A percentile compares a stretch with the other conserved stretches of the same genome.
Evolutionary conservation across 768 basidiomycete genomes (phyloP).

Genomic region (Tylopilus balloui): DNA sequence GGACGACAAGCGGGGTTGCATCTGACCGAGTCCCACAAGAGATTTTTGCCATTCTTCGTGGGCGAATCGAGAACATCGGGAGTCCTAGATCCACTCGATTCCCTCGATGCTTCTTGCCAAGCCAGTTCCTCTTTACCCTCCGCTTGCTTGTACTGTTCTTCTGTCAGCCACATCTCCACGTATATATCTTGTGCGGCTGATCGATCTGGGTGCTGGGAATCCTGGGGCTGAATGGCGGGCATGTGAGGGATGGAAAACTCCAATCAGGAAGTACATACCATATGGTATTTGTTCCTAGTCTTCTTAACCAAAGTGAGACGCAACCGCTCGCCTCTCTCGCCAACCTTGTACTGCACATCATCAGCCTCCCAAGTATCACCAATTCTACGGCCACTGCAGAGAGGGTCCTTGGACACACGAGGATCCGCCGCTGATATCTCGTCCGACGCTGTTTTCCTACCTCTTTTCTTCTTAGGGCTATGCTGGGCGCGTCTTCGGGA

Average conservation of each 20-base stretch:
- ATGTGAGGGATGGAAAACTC: constrained; percentile 8
- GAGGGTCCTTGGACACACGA: constrained; percentile 43
- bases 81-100: constrained; percentile 41
- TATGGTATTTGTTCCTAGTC: constrained; percentile 61
- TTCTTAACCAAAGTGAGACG: constrained; percentile 70
- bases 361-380: constrained; percentile 77
- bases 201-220: constrained; percentile 75
- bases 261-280: constrained; percentile 48
- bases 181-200: constrained; percentile 63
- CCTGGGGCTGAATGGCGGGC: constrained; percentile 53
- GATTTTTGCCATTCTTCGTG: constrained; percentile 52
- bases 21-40: constrained; percentile 63
- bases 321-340: constrained; percentile 62
- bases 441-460: constrained; percentile 41
- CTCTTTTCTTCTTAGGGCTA: constrained; percentile 48
- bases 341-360: constrained; percentile 68
- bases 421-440: constrained; percentile 50
- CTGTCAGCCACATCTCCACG: constrained; percentile 76
- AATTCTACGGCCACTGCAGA: constrained; percentile 54
- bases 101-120: constrained; percentile 59
- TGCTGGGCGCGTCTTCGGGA: constrained; percentile 4
- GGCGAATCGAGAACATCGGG: constrained; percentile 38
- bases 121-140: constrained; percentile 57
- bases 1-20: constrained; percentile 40
- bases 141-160: constrained; percentile 64